Base-by-base conservation (phyloP, 495 filamentous ascomycete genomes). In the Mycothermus thermophilus region DNA sequence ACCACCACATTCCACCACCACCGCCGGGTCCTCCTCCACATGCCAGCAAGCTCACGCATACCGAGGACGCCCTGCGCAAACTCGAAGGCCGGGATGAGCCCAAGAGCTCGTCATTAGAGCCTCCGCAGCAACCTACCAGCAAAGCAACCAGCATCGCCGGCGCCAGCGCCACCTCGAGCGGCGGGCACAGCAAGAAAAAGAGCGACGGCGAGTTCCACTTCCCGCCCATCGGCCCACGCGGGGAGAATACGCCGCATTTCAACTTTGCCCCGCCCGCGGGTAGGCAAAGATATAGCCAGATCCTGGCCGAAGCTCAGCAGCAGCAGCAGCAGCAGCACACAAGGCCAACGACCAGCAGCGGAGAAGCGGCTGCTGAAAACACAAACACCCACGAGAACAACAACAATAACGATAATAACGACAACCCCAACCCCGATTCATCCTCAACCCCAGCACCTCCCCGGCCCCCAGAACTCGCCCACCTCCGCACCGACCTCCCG, bases 161-260 rank as follows among this genome's bases (percentile, higher is more conserved):
- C n/a, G n/a, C n/a, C n/a, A n/a, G n/a, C n/a, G n/a, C n/a, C n/a
- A n/a, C n/a, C n/a, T n/a, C n/a, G n/a, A n/a, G n/a, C n/a, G n/a
- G n/a, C n/a, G n/a, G n/a, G n/a, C 24, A 34, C 21, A 28, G 31
- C 37, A 37, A 39, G 22, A 32, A 59, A 24, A 51, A 54, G 37
- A 52, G 46, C 34, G 54, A 59, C 37, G 53, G 56, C 8, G 66
- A 67, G 30, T 70, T 72, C 47, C 68, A 72, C 46, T 72, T 72
- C 50, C 63, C 65, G 8, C 62, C 66, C 14, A 50, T 69, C 4
- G 52, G 54, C 18, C 60, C 53, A 2, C 52, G 51, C 9, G 57
- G 34, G 27, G 47, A 48, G 2, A 42, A 44, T 43, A 51, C 40
- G 32, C 66, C 66, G 7, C 64, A 71, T 38, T 72, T 71, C 48